Percentiles rank a stretch among this genome's conserved stretches.
Evolutionary conservation across 768 basidiomycete genomes (phyloP).

Genomic region (Stropharia rugosoannulata): DNA sequence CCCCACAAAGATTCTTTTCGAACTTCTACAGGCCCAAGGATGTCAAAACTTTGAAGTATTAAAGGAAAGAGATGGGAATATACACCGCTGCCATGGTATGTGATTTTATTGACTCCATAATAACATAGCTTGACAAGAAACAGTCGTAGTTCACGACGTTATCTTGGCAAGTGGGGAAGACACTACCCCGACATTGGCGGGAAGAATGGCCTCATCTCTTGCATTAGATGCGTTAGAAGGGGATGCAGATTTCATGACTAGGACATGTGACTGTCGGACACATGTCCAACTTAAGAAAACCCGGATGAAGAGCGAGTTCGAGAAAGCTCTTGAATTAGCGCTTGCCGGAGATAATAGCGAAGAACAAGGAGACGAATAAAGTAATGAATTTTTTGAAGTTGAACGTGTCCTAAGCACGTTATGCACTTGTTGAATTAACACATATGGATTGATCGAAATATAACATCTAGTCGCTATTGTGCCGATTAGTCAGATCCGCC

Average conservation of each 20-base stretch:
- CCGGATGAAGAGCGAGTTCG: constrained; percentile 6
- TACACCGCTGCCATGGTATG: constrained; percentile 55
- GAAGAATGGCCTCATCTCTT: constrained; percentile 58
- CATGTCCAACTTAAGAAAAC: constrained; percentile 17
- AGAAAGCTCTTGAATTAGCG: constrained; percentile 6
- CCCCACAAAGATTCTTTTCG: constrained; percentile 74
- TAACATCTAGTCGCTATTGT: not conserved
- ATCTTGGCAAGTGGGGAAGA: constrained; percentile 61
- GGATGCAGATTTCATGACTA: constrained; percentile 59
- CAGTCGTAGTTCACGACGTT: constrained; percentile 70
- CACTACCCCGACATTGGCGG: constrained; percentile 48
- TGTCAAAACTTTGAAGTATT: constrained; percentile 65
- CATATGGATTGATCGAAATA: too few relatives aligned
- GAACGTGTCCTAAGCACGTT: too few relatives aligned
- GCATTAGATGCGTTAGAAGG: constrained; percentile 71
- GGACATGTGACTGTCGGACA: constrained; percentile 67
- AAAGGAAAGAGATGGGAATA: constrained; percentile 44
- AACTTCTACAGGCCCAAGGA: constrained; percentile 69
- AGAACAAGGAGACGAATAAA: constrained; percentile 2
- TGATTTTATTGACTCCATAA: not conserved
- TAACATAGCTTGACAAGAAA: not conserved
- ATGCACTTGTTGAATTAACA: too few relatives aligned
- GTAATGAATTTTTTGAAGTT: not conserved
- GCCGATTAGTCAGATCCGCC: constrained; percentile 22
- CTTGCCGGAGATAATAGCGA: constrained; percentile 1